Percentiles rank a stretch among this genome's conserved stretches.
phyloP scores from a whole-genome alignment of 306 rosid species.

The Cucurbita pepo region DNA sequence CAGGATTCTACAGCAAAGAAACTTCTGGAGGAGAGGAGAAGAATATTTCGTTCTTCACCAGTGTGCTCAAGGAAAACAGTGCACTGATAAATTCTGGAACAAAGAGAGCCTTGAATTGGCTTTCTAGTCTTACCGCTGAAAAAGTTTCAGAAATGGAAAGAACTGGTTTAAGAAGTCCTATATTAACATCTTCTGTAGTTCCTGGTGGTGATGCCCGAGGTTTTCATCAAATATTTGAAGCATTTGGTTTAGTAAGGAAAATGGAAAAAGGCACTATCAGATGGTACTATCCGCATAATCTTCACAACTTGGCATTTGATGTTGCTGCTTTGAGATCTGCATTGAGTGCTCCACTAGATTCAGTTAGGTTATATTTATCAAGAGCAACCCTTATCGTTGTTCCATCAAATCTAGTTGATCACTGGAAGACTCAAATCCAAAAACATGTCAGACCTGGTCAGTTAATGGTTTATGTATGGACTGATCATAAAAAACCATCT shows the following conservation, averaged over 20 bases:
- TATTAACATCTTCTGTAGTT: conserved; percentile 19
- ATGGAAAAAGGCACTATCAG: conserved; percentile 46
- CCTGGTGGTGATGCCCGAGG: conserved; percentile 28
- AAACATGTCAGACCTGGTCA: conserved; percentile 74
- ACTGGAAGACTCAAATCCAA: conserved; percentile 86
- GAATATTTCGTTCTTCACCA: conserved; percentile 58
- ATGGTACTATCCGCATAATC: conserved; percentile 74
- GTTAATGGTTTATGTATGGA: conserved; percentile 57
- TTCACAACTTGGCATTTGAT: conserved; percentile 67
- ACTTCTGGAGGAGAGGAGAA: conserved; percentile 51
- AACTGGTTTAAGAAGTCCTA: conserved; percentile 61
- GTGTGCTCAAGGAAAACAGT: conserved; percentile 69
- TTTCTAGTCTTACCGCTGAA: conserved; percentile 45
- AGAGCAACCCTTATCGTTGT: conserved; percentile 88
- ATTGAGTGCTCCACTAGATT: conserved; percentile 60
- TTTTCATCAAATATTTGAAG: conserved; percentile 51
- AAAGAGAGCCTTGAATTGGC: conserved; percentile 70
- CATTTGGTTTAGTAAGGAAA: conserved; percentile 68
- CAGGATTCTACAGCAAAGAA: conserved; percentile 67
- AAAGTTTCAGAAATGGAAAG: conserved; percentile 65
- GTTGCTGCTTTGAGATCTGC: conserved; percentile 72
- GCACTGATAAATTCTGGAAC: conserved; percentile 44
- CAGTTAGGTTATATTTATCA: conserved; percentile 64
- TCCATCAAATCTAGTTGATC: conserved; percentile 80
- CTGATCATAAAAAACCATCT: conserved; percentile 53